Conservation (phyloP, 148 eudicot genomes). For the Heliamphora exappendiculata region DNA sequence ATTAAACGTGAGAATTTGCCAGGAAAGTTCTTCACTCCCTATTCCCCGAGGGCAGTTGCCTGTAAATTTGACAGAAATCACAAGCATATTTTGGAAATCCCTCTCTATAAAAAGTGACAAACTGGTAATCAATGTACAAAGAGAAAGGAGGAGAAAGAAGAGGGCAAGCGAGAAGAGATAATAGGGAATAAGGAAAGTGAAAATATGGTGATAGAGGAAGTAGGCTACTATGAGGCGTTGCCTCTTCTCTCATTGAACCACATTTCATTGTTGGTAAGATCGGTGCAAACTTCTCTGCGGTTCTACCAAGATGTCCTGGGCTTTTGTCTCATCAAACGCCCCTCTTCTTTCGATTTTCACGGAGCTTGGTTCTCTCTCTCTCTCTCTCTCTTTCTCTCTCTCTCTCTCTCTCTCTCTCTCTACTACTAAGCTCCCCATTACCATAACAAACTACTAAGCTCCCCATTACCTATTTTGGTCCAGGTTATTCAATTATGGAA, state of each 20-base stretch:
- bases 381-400: constrained; percentile 2
- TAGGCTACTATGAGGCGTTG: constrained; percentile 15
- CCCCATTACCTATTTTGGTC: background rate
- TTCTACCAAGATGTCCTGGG: constrained; percentile 48
- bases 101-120: constrained; percentile 12
- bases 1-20: constrained; percentile 14
- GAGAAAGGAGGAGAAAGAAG: background rate
- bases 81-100: background rate
- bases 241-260: constrained; percentile 40
- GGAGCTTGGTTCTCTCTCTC: constrained; percentile 40
- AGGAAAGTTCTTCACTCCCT: constrained; percentile 22
- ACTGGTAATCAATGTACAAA: background rate
- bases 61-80: background rate
- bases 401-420: background rate
- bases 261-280: constrained; percentile 35
- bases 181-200: background rate
- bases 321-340: constrained; percentile 39
- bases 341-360: constrained; percentile 44
- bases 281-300: constrained; percentile 25
- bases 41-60: background rate
- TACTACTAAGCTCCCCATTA: background rate
- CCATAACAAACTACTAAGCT: background rate
- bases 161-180: background rate
- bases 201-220: constrained; percentile 11
- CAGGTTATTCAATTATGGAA: constrained; percentile 34